Conservation (phyloP, 495 filamentous ascomycete species). For the Neurospora pannonica region DNA sequence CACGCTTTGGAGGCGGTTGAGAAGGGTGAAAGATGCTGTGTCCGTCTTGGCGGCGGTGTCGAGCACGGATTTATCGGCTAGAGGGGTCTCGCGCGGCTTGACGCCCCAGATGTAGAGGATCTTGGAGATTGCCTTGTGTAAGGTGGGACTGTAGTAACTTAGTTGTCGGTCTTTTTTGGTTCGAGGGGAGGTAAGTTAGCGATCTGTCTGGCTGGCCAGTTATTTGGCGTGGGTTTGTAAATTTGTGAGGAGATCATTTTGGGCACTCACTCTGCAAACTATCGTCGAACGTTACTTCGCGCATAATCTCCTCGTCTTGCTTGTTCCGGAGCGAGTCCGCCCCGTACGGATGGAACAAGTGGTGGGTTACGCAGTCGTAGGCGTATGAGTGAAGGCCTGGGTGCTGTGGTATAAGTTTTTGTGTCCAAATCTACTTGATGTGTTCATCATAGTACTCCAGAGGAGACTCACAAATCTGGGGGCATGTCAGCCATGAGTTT, state of each 20-base stretch:
- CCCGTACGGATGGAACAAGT: constrained; percentile 54
- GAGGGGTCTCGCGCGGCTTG: constrained; percentile 35
- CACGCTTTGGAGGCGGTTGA: constrained; percentile 30
- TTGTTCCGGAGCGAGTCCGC: constrained; percentile 42
- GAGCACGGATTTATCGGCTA: constrained; percentile 36
- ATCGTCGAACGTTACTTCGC: constrained; percentile 54
- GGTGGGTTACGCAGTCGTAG: constrained; percentile 55
- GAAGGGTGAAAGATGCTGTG: constrained; percentile 32
- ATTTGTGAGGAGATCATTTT: neutral
- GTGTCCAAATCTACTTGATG: neutral
- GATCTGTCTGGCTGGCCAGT: no score
- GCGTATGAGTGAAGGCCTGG: constrained; percentile 48
- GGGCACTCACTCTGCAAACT: constrained; percentile 47
- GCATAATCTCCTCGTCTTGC: constrained; percentile 51
- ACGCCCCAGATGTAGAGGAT: constrained; percentile 28
- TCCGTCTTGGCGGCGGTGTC: constrained; percentile 24
- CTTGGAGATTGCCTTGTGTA: constrained; percentile 28
- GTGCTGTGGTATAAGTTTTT: neutral
- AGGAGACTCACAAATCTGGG: neutral
- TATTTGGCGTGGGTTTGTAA: neutral
- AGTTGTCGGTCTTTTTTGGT: constrained; percentile 30
- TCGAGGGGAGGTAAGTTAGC: neutral
- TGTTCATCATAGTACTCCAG: neutral
- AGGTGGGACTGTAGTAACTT: constrained; percentile 28
- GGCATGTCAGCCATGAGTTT: neutral